Evolutionary conservation across 306 rosid genomes (phyloP), one percentile per base, ranked within the genome.

Genomic region (Glycine tomentella): DNA sequence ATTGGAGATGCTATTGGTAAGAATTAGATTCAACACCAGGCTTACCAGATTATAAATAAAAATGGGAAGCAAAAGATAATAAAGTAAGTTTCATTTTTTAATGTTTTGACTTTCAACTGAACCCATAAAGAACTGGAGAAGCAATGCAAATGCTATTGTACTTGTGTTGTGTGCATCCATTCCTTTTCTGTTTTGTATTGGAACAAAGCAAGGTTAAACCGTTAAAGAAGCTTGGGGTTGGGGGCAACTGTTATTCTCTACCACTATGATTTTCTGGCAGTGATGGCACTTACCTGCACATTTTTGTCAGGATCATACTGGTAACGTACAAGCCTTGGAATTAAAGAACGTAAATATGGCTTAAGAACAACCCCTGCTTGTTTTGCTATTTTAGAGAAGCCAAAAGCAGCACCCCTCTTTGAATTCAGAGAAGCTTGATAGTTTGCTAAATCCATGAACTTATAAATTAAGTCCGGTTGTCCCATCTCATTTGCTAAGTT

Each of bases 381-480:
- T 87, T 90, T 95, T 53, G 99, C 99, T 72, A 95, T 93, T 89
- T 93, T 95, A 50, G 99, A 93, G 89, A 95, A 95, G 76, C 99
- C 99, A 86, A 95, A 95, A 69, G 99, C 97, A 74, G 98, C 99
- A 89, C 97, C 99, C 83, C 97, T 90, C 86, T 95, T 93, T 2
- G 97, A 95, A 83, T 90, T 87, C 46, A 95, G 75, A 80, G 99
- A 89, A 78, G 92, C 88, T 85, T 95, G 99, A 85, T 95, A 85
- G 88, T 95, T 95, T 84, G 99, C 98, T 84, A 95, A 87, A 90
- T 95, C 99, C 97, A 95, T 91, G 89, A 95, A 95, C 89, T 93
- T 93, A 84, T 93, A 95, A 72, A 95, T 95, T 66, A 95, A 90
- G 87, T 95, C 99, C 4, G 99, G 99, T 76, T 93, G 97, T 45